phyloP scores from a whole-genome alignment of 2,329 filamentous ascomycete genomes.

The Fusarium sp. region DNA sequence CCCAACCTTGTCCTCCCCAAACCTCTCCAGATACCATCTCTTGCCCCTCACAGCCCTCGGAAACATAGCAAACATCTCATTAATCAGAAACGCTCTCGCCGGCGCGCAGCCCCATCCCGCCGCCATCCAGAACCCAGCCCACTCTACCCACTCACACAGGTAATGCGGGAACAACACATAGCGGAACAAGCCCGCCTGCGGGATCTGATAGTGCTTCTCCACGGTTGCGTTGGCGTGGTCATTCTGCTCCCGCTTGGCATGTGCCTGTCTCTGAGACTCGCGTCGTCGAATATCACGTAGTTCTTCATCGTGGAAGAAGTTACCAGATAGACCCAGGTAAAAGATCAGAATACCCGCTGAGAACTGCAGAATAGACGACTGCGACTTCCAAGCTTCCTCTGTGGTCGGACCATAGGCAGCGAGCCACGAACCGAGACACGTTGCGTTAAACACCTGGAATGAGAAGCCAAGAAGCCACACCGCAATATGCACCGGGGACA shows the following conservation, averaged over 20 bases:
- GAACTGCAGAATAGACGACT: constrained; percentile 64
- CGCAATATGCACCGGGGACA: constrained; percentile 86
- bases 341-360: constrained; percentile 80
- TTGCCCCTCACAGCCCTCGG: constrained; percentile 86
- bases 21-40: constrained; percentile 89
- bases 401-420: constrained; percentile 83
- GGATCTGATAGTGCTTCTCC: constrained; percentile 89
- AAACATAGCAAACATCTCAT: constrained; percentile 91
- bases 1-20: constrained; percentile 86
- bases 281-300: constrained; percentile 87
- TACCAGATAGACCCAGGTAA: constrained; percentile 80
- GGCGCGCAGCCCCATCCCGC: constrained; percentile 78
- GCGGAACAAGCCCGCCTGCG: constrained; percentile 85
- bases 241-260: constrained; percentile 53
- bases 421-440: constrained; percentile 84
- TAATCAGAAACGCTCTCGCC: constrained; percentile 85
- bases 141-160: constrained; percentile 97
- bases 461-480: constrained; percentile 75
- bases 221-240: constrained; percentile 36
- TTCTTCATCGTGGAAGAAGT: constrained; percentile 92
- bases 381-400: constrained; percentile 63
- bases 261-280: constrained; percentile 72
- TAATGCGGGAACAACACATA: constrained; percentile 94
- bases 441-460: constrained; percentile 88
- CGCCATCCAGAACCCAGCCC: constrained; percentile 89